Evolutionary conservation across 2,329 filamentous ascomycete genomes (phyloP).

Genomic region (Mycogone perniciosa): DNA sequence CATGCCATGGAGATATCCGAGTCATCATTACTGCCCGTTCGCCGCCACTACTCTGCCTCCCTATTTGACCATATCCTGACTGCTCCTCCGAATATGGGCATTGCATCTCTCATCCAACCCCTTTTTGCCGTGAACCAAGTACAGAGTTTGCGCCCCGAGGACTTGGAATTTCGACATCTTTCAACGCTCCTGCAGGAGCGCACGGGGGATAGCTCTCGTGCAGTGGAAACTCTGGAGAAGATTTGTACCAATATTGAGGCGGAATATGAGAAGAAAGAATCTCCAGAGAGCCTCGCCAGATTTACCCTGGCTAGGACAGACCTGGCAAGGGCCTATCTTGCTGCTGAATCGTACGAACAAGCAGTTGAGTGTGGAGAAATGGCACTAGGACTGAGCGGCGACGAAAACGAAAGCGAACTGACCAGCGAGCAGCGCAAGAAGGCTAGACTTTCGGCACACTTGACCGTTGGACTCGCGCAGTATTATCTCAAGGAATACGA

Average conservation of each 20-base stretch:
- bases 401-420: slow-evolving; percentile 62
- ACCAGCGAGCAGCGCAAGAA: slow-evolving; percentile 58
- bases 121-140: slow-evolving; percentile 85
- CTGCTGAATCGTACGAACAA: slow-evolving; percentile 54
- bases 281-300: slow-evolving; percentile 60
- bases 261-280: slow-evolving; percentile 81
- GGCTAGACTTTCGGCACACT: slow-evolving; percentile 73
- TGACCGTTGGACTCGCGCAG: slow-evolving; percentile 78
- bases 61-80: slow-evolving; percentile 75
- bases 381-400: slow-evolving; percentile 70
- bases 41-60: slow-evolving; percentile 72
- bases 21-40: slow-evolving; percentile 64
- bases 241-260: slow-evolving; percentile 68
- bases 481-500: slow-evolving; percentile 64
- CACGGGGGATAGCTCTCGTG: slow-evolving; percentile 58
- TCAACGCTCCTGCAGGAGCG: slow-evolving; percentile 77
- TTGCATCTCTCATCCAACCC: slow-evolving; percentile 69
- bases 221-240: slow-evolving; percentile 56
- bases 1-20: slow-evolving; percentile 92
- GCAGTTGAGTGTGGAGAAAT: slow-evolving; percentile 77
- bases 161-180: slow-evolving; percentile 70
- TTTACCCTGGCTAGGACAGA: slow-evolving; percentile 84
- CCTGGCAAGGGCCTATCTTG: slow-evolving; percentile 75
- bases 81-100: slow-evolving; percentile 42
- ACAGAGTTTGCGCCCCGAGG: slow-evolving; percentile 60